Percentiles rank a stretch among this genome's conserved stretches.
Conservation (phyloP, 2,329 filamentous ascomycete species). For the Colletotrichum chrysophilum region DNA sequence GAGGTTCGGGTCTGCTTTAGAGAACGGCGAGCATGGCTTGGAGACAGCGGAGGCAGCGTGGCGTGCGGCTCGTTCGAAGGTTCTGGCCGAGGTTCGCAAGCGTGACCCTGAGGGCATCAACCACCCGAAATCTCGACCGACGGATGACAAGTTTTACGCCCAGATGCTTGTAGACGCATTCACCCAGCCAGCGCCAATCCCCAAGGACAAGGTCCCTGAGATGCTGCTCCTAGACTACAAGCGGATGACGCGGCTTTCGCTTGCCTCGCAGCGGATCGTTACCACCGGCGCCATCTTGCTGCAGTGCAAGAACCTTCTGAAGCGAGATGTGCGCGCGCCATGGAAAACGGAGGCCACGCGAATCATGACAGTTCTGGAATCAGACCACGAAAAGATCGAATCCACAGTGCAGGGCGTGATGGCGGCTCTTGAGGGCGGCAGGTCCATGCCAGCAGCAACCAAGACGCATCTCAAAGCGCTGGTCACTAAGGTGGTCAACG, state of each 20-base stretch:
- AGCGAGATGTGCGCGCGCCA: conserved; percentile 77
- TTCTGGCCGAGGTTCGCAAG: conserved; percentile 68
- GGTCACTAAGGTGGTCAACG: conserved; percentile 60
- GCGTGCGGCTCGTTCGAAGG: conserved; percentile 66
- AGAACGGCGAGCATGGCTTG: conserved; percentile 59
- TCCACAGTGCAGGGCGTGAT: conserved; percentile 65
- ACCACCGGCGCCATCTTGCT: conserved; percentile 77
- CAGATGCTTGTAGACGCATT: conserved; percentile 79
- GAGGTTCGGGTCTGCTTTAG: conserved; percentile 70
- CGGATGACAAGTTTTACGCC: conserved; percentile 73
- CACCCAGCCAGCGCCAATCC: conserved; percentile 65
- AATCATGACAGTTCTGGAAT: conserved; percentile 73
- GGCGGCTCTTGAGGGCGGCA: conserved; percentile 65
- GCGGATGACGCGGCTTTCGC: conserved; percentile 56
- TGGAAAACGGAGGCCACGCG: conserved; percentile 79
- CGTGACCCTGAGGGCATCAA: conserved; percentile 73
- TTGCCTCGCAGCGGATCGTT: conserved; percentile 61
- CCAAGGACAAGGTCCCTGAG: conserved; percentile 67
- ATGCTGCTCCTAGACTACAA: conserved; percentile 73
- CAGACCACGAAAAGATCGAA: conserved; percentile 53
- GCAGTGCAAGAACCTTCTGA: conserved; percentile 83
- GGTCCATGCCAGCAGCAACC: conserved; percentile 69
- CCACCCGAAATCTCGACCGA: conserved; percentile 66
- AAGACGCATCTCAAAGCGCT: conserved; percentile 63
- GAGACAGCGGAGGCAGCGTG: conserved; percentile 69